These are phyloP conservation scores for Pichia nakasei DNA, from an alignment of 805 yeast species.

Conservation along the genomic window DNA sequence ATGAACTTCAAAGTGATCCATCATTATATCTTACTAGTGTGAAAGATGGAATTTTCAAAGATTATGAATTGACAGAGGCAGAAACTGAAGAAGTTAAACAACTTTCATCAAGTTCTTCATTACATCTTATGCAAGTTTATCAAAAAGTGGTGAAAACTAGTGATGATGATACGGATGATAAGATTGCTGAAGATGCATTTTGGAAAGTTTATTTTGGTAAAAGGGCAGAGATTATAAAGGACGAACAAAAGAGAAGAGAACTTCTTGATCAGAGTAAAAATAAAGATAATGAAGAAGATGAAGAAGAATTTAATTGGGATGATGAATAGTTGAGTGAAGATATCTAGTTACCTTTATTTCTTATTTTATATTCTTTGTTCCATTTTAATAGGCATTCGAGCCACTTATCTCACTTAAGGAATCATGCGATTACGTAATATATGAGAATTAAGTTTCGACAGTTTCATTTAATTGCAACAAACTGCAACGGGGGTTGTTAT, in stretches of 20 bases:
- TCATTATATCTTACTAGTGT: slow-evolving; percentile 32
- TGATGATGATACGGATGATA: background rate
- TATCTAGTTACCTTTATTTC: too few species aligned
- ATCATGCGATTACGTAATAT: too few species aligned
- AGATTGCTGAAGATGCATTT: slow-evolving; percentile 46
- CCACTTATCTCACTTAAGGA: too few species aligned
- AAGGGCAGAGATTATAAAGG: slow-evolving; percentile 43
- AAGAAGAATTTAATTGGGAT: slow-evolving; percentile 44
- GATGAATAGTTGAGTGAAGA: slow-evolving; percentile 20
- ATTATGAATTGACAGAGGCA: slow-evolving; percentile 38
- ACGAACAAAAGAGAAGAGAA: slow-evolving; percentile 59
- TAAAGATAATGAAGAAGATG: slow-evolving; percentile 32
- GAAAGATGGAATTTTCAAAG: slow-evolving; percentile 28
- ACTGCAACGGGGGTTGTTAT: too few species aligned
- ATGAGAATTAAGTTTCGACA: too few species aligned
- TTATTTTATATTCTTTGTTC: too few species aligned
- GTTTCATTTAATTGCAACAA: too few species aligned
- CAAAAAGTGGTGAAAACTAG: background rate
- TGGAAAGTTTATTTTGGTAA: slow-evolving; percentile 67
- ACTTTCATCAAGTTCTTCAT: slow-evolving; percentile 36
- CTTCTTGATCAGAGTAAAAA: slow-evolving; percentile 36
- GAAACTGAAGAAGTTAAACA: slow-evolving; percentile 33
- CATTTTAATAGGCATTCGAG: too few species aligned
- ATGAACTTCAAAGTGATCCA: slow-evolving; percentile 42
- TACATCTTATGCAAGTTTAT: slow-evolving; percentile 57